Base-by-base conservation (phyloP, 225 moss, liverwort and hornwort species). In the Polytrichum formosum region DNA sequence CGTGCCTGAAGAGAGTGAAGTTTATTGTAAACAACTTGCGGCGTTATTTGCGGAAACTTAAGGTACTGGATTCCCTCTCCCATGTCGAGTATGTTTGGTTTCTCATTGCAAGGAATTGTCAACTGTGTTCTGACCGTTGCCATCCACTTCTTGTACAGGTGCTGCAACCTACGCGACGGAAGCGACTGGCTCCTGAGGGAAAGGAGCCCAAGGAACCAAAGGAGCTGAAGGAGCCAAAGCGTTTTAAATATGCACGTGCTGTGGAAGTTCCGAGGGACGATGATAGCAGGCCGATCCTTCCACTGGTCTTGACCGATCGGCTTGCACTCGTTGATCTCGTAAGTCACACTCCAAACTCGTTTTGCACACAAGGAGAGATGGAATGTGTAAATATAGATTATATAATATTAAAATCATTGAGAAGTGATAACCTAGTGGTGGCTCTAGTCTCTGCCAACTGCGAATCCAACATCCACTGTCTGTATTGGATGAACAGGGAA, bases 1-100 rank as follows among this genome's bases (percentile, higher is more conserved):
- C 91, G 31, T 87, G 89, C 72, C 80, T 91, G 70, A 91, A 91
- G 75, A 87, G 91, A 71, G 87, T 91, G 75, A 91, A 91, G 75
- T 91, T 91, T 63, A 76, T 89, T 29, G 72, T 86, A 46, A 91
- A 91, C 54, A 83, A 83, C 63, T 79, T 91, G 72, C 81, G 89
- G 64, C 87, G 91, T 67, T 81, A 80, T 66, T 73, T 89, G 60
- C 82, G 89, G 25, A 91, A 91, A 73, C 69, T 82, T 5, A 91
- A 91, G 81, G 89, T 82, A 79, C 58, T 46, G 46, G 13, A 46
- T 46, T 46, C 46, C 46, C 46, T 46, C 46, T 16, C 13, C 4
- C 13, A 46, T 46, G 46, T 46, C 8, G 4, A 4, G 37, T 37
- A 37, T 13, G 10, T 10, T 37, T 37, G 37, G 1, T 46, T 35